Evolutionary conservation across 176 grass and related monocot genomes (phyloP).

Genomic region (Cymbopogon citratus): DNA sequence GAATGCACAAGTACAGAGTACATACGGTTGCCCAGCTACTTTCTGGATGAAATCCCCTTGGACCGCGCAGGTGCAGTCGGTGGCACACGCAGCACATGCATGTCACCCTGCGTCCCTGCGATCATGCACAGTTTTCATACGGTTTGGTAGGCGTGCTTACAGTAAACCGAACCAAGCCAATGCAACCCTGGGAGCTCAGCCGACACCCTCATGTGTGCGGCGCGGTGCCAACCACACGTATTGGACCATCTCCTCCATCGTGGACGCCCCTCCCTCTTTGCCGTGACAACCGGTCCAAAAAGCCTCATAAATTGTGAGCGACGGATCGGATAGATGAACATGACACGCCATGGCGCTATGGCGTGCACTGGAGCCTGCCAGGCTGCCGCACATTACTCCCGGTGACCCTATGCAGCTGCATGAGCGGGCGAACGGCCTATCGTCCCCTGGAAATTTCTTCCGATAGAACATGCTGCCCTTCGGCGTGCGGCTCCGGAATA

Average conservation of each 20-base stretch:
- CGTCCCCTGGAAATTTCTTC: neutral
- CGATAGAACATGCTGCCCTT: neutral
- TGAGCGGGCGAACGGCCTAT: no score
- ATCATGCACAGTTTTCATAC: no score
- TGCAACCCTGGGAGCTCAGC: no score
- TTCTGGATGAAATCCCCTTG: no score
- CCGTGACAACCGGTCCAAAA: neutral
- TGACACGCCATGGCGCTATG: neutral
- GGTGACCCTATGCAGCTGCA: no score
- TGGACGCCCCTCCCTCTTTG: neutral
- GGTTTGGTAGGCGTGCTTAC: no score
- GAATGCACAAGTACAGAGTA: neutral
- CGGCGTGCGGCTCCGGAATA: neutral
- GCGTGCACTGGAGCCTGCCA: neutral
- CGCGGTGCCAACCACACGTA: neutral
- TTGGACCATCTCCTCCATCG: neutral
- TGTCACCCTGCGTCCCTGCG: no score
- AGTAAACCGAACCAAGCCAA: no score
- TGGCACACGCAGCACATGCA: no score
- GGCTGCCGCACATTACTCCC: neutral
- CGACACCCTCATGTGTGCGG: slow-evolving; percentile 7
- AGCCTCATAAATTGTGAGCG: neutral
- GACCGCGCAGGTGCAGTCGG: no score
- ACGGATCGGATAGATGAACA: neutral
- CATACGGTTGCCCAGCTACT: no score